Evolutionary conservation across 768 basidiomycete genomes (phyloP).

Genomic region (Gloeophyllum trabeum): DNA sequence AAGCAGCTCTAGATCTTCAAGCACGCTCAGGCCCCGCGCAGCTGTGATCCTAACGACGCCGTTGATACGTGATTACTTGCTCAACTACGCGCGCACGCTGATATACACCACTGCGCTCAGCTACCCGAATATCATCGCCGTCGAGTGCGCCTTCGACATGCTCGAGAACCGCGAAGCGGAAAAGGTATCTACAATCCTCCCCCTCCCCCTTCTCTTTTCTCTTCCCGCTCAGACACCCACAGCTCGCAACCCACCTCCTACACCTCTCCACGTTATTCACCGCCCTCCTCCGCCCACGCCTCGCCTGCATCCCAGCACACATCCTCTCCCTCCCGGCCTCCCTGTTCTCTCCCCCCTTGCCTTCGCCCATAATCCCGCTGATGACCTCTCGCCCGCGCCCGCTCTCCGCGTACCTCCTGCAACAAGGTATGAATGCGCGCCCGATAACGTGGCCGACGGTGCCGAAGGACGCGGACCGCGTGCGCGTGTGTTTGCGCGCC

Average conservation of each 20-base stretch:
- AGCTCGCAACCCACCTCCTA: conserved; percentile 27
- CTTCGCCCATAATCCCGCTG: conserved; percentile 75
- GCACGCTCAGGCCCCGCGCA: conserved; percentile 12
- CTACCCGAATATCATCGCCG: conserved; percentile 63
- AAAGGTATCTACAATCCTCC: conserved; percentile 26
- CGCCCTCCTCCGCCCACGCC: conserved; percentile 16
- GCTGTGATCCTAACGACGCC: conserved; percentile 70
- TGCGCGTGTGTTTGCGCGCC: conserved; percentile 83
- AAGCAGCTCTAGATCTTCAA: background rate
- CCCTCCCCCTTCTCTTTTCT: conserved; percentile 16
- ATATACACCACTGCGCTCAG: conserved; percentile 88
- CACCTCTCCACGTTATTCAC: conserved; percentile 30
- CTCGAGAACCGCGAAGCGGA: conserved; percentile 57
- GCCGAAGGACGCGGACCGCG: conserved; percentile 73
- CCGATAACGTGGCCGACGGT: conserved; percentile 87
- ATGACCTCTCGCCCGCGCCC: conserved; percentile 68
- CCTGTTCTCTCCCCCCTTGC: background rate
- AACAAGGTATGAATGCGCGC: conserved; percentile 47
- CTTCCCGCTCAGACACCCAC: conserved; percentile 1
- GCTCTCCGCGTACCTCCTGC: conserved; percentile 55
- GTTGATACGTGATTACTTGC: conserved; percentile 68
- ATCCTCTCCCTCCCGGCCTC: conserved; percentile 17
- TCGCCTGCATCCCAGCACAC: conserved; percentile 21
- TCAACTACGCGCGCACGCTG: conserved; percentile 87
- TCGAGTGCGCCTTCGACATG: conserved; percentile 71